A percentile compares a stretch with the other conserved stretches of the same genome.
Evolutionary conservation across 345 rosid species (phyloP).

Genomic region (Eucalyptus curtisii): DNA sequence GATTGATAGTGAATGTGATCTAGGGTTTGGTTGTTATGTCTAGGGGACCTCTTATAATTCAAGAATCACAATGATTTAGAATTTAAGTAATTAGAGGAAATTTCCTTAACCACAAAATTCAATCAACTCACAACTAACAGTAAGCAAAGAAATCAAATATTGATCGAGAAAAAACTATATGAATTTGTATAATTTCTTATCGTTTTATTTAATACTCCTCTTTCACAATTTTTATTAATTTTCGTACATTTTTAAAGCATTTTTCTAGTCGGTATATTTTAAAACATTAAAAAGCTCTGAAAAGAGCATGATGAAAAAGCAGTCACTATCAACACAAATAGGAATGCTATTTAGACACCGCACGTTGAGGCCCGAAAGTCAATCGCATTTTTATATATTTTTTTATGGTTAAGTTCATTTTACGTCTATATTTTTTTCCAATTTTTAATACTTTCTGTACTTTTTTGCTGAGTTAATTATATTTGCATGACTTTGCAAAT

Average conservation of each 20-base stretch:
- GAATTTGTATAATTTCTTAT: background rate
- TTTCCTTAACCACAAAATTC: background rate
- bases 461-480: background rate
- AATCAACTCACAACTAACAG: background rate
- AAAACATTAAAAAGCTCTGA: background rate
- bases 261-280: background rate
- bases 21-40: background rate
- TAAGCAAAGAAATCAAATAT: background rate
- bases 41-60: background rate
- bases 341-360: background rate
- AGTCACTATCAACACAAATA: background rate
- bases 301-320: background rate
- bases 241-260: background rate
- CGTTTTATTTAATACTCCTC: background rate
- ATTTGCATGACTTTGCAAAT: background rate
- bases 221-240: background rate
- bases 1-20: background rate
- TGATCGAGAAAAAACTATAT: background rate
- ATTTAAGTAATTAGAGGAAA: background rate
- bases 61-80: background rate
- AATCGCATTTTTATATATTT: background rate
- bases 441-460: background rate
- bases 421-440: background rate
- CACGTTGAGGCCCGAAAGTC: background rate
- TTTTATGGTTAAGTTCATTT: background rate